These are phyloP conservation scores for Aspergillus olivimuriae DNA, from an alignment of 495 filamentous ascomycete genomes.

Conservation along the genomic window DNA sequence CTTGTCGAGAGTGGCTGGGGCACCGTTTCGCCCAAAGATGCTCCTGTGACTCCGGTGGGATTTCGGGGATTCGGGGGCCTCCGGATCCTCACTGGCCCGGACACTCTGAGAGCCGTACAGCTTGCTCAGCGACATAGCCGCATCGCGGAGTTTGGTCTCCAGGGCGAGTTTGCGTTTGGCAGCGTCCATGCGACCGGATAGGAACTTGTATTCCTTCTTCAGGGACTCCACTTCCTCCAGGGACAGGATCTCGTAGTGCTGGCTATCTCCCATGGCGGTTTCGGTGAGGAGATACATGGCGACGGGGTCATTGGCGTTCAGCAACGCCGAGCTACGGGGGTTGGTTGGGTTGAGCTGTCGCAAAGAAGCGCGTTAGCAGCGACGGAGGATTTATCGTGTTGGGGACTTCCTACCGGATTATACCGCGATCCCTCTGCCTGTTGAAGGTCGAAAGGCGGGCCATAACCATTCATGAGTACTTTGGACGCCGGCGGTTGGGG, in stretches of 20 bases:
- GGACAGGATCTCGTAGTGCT: constrained; percentile 74
- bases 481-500: constrained; percentile 33
- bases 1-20: constrained; percentile 36
- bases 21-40: constrained; percentile 39
- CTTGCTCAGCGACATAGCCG: constrained; percentile 74
- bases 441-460: constrained; percentile 28
- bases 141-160: constrained; percentile 90
- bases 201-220: constrained; percentile 71
- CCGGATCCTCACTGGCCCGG: constrained; percentile 27
- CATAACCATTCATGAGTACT: constrained; percentile 42
- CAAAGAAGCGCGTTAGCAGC: constrained; percentile 14
- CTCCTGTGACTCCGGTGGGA: constrained; percentile 39
- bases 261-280: constrained; percentile 84
- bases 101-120: constrained; percentile 57
- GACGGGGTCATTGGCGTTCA: constrained; percentile 51
- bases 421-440: constrained; percentile 30
- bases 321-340: constrained; percentile 35
- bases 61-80: constrained; percentile 21
- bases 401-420: constrained; percentile 34
- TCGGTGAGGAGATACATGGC: constrained; percentile 85
- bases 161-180: constrained; percentile 77
- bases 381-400: no score
- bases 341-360: constrained; percentile 28
- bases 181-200: constrained; percentile 70
- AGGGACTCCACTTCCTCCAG: constrained; percentile 84